phyloP scores from a whole-genome alignment of 139 green algal species.

The Tetradesmus obliquus region DNA sequence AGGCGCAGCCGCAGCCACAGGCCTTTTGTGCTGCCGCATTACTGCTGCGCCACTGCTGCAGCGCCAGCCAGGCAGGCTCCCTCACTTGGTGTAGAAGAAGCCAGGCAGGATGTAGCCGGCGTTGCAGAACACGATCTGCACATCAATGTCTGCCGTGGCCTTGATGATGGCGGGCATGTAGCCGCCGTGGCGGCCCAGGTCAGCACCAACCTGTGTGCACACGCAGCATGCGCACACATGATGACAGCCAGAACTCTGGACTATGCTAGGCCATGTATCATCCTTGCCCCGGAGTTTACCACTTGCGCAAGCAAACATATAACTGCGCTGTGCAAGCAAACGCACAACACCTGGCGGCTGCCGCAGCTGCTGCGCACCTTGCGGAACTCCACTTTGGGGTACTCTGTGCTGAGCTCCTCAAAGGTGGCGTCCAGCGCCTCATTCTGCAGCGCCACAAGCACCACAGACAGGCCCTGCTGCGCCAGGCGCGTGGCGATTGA shows the following conservation, averaged over 20 bases:
- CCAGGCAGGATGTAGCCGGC: slow-evolving; percentile 96
- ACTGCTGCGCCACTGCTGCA: background rate
- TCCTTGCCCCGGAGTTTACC: background rate
- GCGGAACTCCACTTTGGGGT: slow-evolving; percentile 77
- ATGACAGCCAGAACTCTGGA: background rate
- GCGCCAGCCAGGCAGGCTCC: background rate
- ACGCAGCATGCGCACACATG: background rate
- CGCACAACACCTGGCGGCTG: background rate
- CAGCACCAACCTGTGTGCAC: slow-evolving; percentile 70
- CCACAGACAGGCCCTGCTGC: slow-evolving; percentile 90
- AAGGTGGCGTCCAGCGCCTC: slow-evolving; percentile 78
- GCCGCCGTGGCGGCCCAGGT: slow-evolving; percentile 74
- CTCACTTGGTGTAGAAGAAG: slow-evolving; percentile 86
- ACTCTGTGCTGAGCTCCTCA: slow-evolving; percentile 75
- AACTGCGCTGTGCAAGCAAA: background rate
- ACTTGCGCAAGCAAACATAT: background rate
- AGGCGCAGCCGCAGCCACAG: too few species aligned
- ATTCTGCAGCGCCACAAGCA: slow-evolving; percentile 89
- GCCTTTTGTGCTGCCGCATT: too few species aligned
- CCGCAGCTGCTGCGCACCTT: slow-evolving; percentile 61
- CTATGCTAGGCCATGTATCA: background rate
- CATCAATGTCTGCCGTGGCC: slow-evolving; percentile 84
- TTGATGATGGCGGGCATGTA: slow-evolving; percentile 83
- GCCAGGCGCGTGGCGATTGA: slow-evolving; percentile 85
- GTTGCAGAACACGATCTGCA: slow-evolving; percentile 94